Percentiles rank a stretch among this genome's conserved stretches.
phyloP scores from a whole-genome alignment of 2,329 filamentous ascomycete species.

The Septoria petroselini region DNA sequence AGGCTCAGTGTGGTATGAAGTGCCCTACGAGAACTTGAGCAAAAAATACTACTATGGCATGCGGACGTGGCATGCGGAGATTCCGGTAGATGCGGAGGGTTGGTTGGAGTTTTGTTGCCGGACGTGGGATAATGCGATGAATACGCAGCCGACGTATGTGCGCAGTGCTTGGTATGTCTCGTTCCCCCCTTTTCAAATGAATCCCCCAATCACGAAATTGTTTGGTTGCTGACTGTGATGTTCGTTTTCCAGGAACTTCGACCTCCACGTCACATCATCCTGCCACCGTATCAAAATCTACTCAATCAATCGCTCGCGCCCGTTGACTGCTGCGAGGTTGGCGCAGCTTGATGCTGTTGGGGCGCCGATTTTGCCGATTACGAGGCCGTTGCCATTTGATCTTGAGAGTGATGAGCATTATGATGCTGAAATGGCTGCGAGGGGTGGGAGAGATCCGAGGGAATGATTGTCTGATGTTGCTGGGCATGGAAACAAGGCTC shows the following conservation, averaged over 20 bases:
- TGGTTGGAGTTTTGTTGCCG: constrained; percentile 48
- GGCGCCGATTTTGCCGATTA: constrained; percentile 52
- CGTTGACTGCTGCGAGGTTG: constrained; percentile 50
- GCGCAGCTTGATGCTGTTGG: constrained; percentile 52
- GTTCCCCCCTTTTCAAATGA: not conserved
- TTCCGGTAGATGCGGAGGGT: constrained; percentile 56
- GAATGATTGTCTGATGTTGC: constrained; percentile 36
- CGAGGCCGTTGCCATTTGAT: constrained; percentile 52
- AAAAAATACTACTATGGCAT: constrained; percentile 63
- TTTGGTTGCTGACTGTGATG: constrained; percentile 14
- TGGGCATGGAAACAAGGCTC: too few relatives aligned
- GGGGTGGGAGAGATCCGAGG: constrained; percentile 44
- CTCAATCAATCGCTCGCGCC: constrained; percentile 57
- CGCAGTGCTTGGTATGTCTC: constrained; percentile 42
- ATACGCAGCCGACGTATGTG: constrained; percentile 47
- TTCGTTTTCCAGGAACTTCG: constrained; percentile 57
- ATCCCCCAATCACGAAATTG: not conserved
- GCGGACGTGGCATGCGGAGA: constrained; percentile 61
- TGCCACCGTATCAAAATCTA: constrained; percentile 62
- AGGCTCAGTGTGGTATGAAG: constrained; percentile 62
- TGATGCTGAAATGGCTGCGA: constrained; percentile 41
- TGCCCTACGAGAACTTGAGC: constrained; percentile 58
- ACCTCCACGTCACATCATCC: constrained; percentile 61
- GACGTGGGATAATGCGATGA: constrained; percentile 48
- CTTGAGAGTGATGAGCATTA: constrained; percentile 53